Base-by-base conservation (phyloP, 345 rosid species). In the Euphorbia tirucalli region DNA sequence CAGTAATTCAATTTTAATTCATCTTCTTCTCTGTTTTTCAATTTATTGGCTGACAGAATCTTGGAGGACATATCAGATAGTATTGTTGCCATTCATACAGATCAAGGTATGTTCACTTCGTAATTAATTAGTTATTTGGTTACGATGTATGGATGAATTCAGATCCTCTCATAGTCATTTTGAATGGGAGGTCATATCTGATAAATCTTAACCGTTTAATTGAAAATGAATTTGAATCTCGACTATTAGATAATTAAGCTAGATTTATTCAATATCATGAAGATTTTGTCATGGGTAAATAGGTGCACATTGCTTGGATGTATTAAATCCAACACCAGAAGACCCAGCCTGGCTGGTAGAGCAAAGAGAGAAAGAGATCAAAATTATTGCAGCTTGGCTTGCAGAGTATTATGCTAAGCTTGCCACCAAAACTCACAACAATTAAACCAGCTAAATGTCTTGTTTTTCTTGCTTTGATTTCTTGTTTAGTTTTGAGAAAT, bases 281-380 rank as follows among this genome's bases (percentile, higher is more conserved):
- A 49, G 15, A 49, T 19, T 52, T 58, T 60, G 64, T 30, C 3
- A 60, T 18, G 65, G 14, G 14, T 16, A 46, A 28, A 22, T 60
- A 60, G 65, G 65, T 60, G 65, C 65, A 27, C 65, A 60, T 30
- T 60, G 41, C 65, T 31, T 60, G 43, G 65, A 60, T 31, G 7
- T 60, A 60, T 60, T 31, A 31, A 60, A 3, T 16, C 65, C 65
- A 3, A 30, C 41, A 60, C 7, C 24, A 32, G 7, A 9, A 27
- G 65, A 60, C 16, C 65, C 43, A 15, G 24, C 5, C 0, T 52
- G 58, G 58, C 25, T 52, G 24, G 11, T 52, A 1, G 58, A 52
- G 58, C 58, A 52, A 18, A 52, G 58, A 52, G 58, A 52, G 25
- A 52, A 52, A 7, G 58, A 52, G 10, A 52, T 52, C 58, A 19